Evolutionary conservation across 139 green algal species (phyloP), one percentile per base, ranked within the genome.

Genomic region (Chlamydomonas applanata): DNA sequence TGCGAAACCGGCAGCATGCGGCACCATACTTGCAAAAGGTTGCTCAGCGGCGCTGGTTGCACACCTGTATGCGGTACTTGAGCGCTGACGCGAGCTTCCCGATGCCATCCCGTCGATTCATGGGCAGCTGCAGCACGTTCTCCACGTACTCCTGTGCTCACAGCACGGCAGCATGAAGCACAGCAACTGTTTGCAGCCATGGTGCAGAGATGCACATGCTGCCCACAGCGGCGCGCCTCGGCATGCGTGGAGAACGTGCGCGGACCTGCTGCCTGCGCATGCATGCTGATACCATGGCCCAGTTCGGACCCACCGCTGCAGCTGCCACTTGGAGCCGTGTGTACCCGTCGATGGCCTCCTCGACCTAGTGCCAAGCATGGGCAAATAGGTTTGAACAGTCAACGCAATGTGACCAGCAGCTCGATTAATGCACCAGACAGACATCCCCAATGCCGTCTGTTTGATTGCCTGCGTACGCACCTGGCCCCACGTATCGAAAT

Each of bases 401-500:
- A 40, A n/a, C 17, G 29, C 60, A 68, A 4, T 34, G 14, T 33
- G 9, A 34, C 22, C n/a, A n/a, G n/a, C n/a, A n/a, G n/a, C n/a
- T n/a, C n/a, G n/a, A n/a, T n/a, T n/a, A n/a, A n/a, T n/a, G n/a
- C n/a, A n/a, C n/a, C n/a, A n/a, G n/a, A n/a, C n/a, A n/a, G n/a
- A n/a, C n/a, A n/a, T n/a, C n/a, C n/a, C n/a, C n/a, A n/a, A n/a
- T n/a, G n/a, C n/a, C n/a, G n/a, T n/a, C n/a, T n/a, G n/a, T n/a
- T n/a, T n/a, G n/a, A n/a, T n/a, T n/a, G n/a, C n/a, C n/a, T n/a
- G n/a, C n/a, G n/a, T n/a, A n/a, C 54, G n/a, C 54, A 86, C 84
- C 75, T 89, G 84, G 0, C 84, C 84, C 84, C 84, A 89, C 2
- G 75, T 82, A 52, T 89, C 84, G 65, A 82, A 84, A 32, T 89